Conservation (phyloP, 345 rosid genomes). For the Hypericum androsaemum region DNA sequence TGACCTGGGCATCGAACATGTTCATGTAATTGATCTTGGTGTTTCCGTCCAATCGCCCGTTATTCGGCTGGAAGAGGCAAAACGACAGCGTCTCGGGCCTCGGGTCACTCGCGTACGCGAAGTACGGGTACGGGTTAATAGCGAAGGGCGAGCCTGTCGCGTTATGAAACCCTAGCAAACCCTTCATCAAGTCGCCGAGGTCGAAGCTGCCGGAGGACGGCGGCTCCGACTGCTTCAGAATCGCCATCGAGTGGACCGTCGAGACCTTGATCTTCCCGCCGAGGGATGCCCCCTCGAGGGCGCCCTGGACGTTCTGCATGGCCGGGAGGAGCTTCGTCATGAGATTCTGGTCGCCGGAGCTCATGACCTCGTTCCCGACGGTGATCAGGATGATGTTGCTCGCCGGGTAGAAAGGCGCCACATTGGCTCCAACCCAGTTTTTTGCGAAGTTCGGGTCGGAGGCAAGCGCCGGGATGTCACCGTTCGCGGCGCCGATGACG, state of each 20-base stretch:
- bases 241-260: constrained; percentile 82
- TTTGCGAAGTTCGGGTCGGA: constrained; percentile 53
- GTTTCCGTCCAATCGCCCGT: constrained; percentile 76
- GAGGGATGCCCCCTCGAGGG: constrained; percentile 54
- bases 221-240: constrained; percentile 64
- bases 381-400: constrained; percentile 66
- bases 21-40: constrained; percentile 75
- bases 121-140: constrained; percentile 86
- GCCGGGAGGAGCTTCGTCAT: constrained; percentile 79
- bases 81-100: constrained; percentile 80
- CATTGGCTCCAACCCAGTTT: constrained; percentile 59
- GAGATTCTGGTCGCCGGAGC: constrained; percentile 53
- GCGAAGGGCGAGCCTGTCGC: constrained; percentile 71
- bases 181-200: constrained; percentile 46
- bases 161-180: constrained; percentile 52
- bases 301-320: constrained; percentile 65
- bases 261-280: constrained; percentile 82
- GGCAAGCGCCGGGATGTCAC: constrained; percentile 69
- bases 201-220: constrained; percentile 71
- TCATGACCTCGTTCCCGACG: constrained; percentile 69
- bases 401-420: constrained; percentile 63
- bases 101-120: constrained; percentile 80
- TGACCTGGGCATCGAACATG: constrained; percentile 98
- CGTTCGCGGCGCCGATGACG: constrained; percentile 56
- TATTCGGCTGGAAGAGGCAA: constrained; percentile 79